phyloP scores from a whole-genome alignment of 306 rosid species.

The Cercis canadensis region DNA sequence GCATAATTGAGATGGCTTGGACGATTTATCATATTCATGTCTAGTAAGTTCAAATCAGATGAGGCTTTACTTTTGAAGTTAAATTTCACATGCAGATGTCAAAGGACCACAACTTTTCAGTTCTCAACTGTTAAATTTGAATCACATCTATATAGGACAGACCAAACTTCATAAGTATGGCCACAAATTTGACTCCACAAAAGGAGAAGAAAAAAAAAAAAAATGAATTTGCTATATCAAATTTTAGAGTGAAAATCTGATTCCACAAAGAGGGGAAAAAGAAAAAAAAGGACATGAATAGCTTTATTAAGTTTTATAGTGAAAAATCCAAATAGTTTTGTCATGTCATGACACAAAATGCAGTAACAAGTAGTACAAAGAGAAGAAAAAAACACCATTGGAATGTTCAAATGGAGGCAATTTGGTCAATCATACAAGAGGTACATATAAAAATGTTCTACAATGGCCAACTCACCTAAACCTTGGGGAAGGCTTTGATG shows the following conservation, averaged over 20 bases:
- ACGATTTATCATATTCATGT: constrained; percentile 9
- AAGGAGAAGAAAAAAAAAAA: background rate
- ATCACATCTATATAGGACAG: background rate
- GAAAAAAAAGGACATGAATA: too few species aligned
- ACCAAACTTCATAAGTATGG: constrained; percentile 5
- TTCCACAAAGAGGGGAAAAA: too few species aligned
- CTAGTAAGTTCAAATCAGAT: constrained; percentile 6
- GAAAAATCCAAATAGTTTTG: background rate
- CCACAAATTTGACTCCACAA: background rate
- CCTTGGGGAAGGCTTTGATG: constrained; percentile 62
- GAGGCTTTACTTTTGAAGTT: constrained; percentile 3
- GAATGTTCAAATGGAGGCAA: background rate
- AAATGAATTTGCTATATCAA: background rate
- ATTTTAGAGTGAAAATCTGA: background rate
- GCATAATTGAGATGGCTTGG: background rate
- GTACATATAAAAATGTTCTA: constrained; percentile 8
- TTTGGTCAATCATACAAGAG: background rate
- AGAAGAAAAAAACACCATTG: background rate
- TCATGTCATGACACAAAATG: constrained; percentile 4
- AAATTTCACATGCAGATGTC: background rate
- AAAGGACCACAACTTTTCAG: constrained; percentile 4
- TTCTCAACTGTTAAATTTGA: constrained; percentile 9
- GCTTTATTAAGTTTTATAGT: too few species aligned
- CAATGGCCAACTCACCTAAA: constrained; percentile 55
- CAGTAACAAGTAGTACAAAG: background rate